A percentile compares a stretch with the other conserved stretches of the same genome.
phyloP scores from a whole-genome alignment of 805 yeast genomes.

The Schwanniomyces sp. region DNA sequence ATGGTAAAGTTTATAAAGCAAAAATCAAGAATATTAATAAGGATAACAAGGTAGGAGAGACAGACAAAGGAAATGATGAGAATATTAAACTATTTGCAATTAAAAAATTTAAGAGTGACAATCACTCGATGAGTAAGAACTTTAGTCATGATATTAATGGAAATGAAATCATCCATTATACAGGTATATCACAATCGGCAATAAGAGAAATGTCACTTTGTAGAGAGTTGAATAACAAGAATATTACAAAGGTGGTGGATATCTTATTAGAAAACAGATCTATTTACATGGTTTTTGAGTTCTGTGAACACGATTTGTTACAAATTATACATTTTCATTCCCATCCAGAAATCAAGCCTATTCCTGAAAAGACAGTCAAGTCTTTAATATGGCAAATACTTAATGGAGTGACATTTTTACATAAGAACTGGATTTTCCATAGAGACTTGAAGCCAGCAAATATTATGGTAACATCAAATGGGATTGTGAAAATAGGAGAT shows the following conservation, averaged over 20 bases:
- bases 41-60: constrained; percentile 2
- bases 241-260: constrained; percentile 78
- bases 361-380: constrained; percentile 77
- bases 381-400: constrained; percentile 90
- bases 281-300: constrained; percentile 93
- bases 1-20: constrained; percentile 94
- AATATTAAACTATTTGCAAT: constrained; percentile 64
- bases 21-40: constrained; percentile 36
- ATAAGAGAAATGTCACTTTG: constrained; percentile 95
- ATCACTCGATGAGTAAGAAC: constrained; percentile 32
- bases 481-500: constrained; percentile 95
- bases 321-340: constrained; percentile 94
- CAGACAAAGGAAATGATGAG: constrained; percentile 8
- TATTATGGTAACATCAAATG: constrained; percentile 89
- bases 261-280: constrained; percentile 84
- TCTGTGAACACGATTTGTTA: constrained; percentile 91
- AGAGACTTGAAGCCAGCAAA: constrained; percentile 97
- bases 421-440: constrained; percentile 95
- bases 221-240: constrained; percentile 77
- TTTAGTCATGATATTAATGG: constrained; percentile 55
- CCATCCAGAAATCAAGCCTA: constrained; percentile 78
- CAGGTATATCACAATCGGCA: constrained; percentile 95
- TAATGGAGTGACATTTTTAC: constrained; percentile 87
- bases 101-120: constrained; percentile 91
- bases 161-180: constrained; percentile 83